Conservation (phyloP, 2,329 filamentous ascomycete species). For the Chalaropsis thielavioides region DNA sequence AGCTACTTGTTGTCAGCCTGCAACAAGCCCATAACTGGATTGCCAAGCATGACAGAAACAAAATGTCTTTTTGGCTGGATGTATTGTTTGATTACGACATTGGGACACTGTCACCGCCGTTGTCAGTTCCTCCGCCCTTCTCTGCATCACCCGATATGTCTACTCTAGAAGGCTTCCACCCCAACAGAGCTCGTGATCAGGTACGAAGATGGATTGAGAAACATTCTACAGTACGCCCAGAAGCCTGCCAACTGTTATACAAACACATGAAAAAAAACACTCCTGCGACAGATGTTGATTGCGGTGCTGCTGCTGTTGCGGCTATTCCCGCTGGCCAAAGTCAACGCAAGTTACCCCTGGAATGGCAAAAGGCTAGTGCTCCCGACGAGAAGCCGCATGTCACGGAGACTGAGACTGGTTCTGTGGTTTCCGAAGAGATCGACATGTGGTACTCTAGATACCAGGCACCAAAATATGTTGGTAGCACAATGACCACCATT, state of each 20-base stretch:
- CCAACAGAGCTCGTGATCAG: constrained; percentile 44
- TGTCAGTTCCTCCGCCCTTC: constrained; percentile 20
- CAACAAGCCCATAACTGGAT: constrained; percentile 58
- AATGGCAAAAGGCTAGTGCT: constrained; percentile 19
- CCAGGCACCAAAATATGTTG: constrained; percentile 5
- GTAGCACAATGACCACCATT: constrained; percentile 38
- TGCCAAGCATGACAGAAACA: constrained; percentile 53
- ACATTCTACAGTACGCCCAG: constrained; percentile 44
- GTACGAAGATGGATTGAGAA: constrained; percentile 48
- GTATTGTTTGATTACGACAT: constrained; percentile 47
- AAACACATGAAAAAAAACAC: constrained; percentile 37
- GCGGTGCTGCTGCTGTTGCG: constrained; percentile 27
- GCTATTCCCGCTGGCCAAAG: constrained; percentile 32
- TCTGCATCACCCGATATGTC: background rate
- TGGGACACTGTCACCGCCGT: constrained; percentile 24
- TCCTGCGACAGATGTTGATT: constrained; percentile 31
- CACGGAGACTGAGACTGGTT: background rate
- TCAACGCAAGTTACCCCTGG: constrained; percentile 42
- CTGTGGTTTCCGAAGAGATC: constrained; percentile 44
- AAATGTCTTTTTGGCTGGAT: constrained; percentile 55
- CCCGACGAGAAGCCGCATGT: constrained; percentile 19
- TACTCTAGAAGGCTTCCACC: constrained; percentile 26
- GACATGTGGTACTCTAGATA: constrained; percentile 43
- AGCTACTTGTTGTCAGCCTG: constrained; percentile 48
- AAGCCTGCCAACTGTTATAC: constrained; percentile 39